Percentiles rank a stretch among this genome's conserved stretches.
These are phyloP conservation scores for Aotearoamyces nothofagi DNA, from an alignment of 2,329 filamentous ascomycete genomes.

Conservation along the genomic window DNA sequence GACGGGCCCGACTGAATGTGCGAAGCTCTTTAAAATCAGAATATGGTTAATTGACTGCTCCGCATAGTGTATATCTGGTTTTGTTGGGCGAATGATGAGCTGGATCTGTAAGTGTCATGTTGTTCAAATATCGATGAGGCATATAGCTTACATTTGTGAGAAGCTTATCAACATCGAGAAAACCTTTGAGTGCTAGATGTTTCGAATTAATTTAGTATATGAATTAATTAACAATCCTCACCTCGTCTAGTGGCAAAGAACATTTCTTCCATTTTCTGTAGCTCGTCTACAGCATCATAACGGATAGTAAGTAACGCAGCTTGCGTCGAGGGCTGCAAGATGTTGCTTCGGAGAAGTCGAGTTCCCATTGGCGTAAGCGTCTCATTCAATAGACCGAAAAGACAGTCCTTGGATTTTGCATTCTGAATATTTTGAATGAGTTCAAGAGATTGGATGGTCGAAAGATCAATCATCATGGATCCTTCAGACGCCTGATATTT, in stretches of 20 bases:
- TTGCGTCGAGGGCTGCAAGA: constrained; percentile 75
- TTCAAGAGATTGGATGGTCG: constrained; percentile 76
- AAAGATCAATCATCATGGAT: constrained; percentile 89
- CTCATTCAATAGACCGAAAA: constrained; percentile 76
- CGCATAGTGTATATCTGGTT: constrained; percentile 48
- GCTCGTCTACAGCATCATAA: constrained; percentile 71
- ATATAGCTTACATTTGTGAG: constrained; percentile 51
- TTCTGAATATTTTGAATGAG: constrained; percentile 77
- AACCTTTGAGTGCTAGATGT: constrained; percentile 54
- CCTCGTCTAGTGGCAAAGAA: constrained; percentile 63
- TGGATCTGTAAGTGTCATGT: constrained; percentile 21
- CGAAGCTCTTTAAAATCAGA: constrained; percentile 72
- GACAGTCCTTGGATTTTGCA: constrained; percentile 61
- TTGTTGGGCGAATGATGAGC: constrained; percentile 62
- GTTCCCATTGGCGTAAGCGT: constrained; percentile 81
- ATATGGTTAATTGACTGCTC: constrained; percentile 79
- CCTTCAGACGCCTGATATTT: constrained; percentile 79
- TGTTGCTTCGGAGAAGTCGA: constrained; percentile 67
- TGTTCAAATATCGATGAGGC: too few species aligned
- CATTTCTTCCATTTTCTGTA: constrained; percentile 71
- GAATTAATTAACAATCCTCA: constrained; percentile 17
- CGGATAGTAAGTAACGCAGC: constrained; percentile 51
- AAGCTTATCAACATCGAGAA: constrained; percentile 66
- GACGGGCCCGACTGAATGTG: constrained; percentile 51
- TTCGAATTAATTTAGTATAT: neutral